These are phyloP conservation scores for Arthrinium puccinioides DNA, from an alignment of 2,329 filamentous ascomycete genomes.

Conservation along the genomic window DNA sequence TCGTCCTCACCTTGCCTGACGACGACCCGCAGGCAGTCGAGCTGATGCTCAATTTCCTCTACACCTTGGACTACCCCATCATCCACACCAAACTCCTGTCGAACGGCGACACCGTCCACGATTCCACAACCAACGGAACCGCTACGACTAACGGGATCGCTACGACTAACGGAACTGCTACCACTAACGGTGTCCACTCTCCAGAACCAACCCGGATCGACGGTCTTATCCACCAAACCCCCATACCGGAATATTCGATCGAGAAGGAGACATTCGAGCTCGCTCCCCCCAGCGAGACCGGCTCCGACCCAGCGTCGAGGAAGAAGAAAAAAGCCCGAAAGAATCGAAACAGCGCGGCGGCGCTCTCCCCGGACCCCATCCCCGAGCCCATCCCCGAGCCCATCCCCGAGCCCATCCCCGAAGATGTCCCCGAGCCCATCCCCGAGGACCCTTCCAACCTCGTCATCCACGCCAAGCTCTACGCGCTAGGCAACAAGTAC, in stretches of 20 bases:
- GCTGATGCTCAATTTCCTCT: constrained; percentile 11
- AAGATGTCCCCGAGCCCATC: background rate
- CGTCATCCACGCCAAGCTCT: constrained; percentile 9
- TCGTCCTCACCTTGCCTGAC: constrained; percentile 5
- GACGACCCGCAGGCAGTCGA: constrained; percentile 10
- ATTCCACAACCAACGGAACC: background rate
- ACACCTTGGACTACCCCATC: constrained; percentile 11
- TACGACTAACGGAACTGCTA: background rate
- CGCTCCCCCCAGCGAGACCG: background rate
- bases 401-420: background rate
- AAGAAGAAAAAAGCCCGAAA: constrained; percentile 6
- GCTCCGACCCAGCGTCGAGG: background rate
- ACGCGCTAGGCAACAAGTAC: constrained; percentile 8
- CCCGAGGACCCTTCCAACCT: constrained; percentile 2
- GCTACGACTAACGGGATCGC: background rate
- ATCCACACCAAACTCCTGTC: background rate
- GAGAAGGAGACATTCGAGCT: constrained; percentile 4
- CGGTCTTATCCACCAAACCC: too few relatives aligned
- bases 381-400: background rate
- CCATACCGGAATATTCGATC: constrained; percentile 3
- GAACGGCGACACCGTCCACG: background rate
- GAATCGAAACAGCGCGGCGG: background rate
- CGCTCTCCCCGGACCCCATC: background rate
- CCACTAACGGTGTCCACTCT: background rate
- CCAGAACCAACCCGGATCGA: background rate